Evolutionary conservation across 345 rosid genomes (phyloP), one percentile per base, ranked within the genome.

Genomic region (Gossypium rotundifolium): DNA sequence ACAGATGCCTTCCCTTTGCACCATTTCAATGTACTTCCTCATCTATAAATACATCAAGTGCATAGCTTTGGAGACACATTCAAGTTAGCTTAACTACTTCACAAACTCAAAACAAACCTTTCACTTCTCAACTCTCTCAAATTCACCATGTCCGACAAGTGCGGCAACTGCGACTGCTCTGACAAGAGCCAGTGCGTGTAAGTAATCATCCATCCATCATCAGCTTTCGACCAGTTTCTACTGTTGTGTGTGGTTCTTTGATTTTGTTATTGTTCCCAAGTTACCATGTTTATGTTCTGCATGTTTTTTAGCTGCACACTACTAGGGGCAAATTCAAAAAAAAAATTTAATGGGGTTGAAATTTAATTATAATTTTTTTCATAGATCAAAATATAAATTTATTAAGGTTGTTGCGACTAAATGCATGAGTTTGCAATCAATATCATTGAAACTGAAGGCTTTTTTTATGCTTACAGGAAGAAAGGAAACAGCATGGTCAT

Each of bases 111-210:
- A 4, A 29, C 2, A 60, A 38, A 20, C 72, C 7, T 60, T 25
- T 33, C 9, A 11, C 1, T 38, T 63, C 22, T 44, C 38, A 48
- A 29, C 22, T 54, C 55, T 49, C 53, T 54, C 45, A 11, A 73
- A 49, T 62, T 48, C 84, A 85, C 79, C 83, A 93, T 91, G 97
- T 90, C 96, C 44, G 73, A 48, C 90, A 77, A 42, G 76, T 93
- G 98, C 76, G 89, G 84, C 60, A 85, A 61, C 91, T 93, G 98
- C 66, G 87, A 85, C 88, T 93, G 40, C 40, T 33, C 40, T 33
- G 40, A 33, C 40, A 33, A 33, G 40, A 33, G 40, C 40, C 40
- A 33, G 40, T 33, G 98, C 79, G 44, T 45, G 71, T 49, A 42
- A 40, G 69, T 40, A 10, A n/a, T 38, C 14, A 2, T 9, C 59